Evolutionary conservation across 1,284 basidiomycete species (phyloP).

Genomic region (Microbotryum lychnidis-dioicae): DNA sequence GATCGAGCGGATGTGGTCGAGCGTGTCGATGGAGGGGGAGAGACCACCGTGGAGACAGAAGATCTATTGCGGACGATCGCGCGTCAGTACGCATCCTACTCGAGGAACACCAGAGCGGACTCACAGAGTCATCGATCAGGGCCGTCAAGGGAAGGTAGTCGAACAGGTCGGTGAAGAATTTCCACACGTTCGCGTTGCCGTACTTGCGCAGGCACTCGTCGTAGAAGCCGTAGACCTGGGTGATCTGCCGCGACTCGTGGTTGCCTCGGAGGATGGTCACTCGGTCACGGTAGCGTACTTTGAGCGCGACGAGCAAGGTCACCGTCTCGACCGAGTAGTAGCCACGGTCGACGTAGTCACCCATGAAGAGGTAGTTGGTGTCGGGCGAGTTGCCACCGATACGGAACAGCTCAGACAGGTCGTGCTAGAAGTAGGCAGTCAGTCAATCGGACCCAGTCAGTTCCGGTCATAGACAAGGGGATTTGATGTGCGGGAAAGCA

Average conservation of each 20-base stretch:
- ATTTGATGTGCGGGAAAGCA: neutral
- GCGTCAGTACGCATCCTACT: slow-evolving; percentile 44
- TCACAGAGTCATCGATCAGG: slow-evolving; percentile 93
- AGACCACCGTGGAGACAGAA: slow-evolving; percentile 98
- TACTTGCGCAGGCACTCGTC: slow-evolving; percentile 99
- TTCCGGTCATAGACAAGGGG: neutral
- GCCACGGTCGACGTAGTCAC: slow-evolving; percentile 98
- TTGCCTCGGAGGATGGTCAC: slow-evolving; percentile 97
- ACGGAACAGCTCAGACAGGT: slow-evolving; percentile 96
- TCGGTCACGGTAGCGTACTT: slow-evolving; percentile 95
- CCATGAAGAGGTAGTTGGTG: slow-evolving; percentile 99
- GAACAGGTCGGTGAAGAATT: slow-evolving; percentile 97
- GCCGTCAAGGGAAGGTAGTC: slow-evolving; percentile 96
- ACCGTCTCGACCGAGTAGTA: slow-evolving; percentile 99
- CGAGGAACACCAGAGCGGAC: slow-evolving; percentile 39
- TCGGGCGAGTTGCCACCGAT: slow-evolving; percentile 99
- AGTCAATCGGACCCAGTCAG: neutral
- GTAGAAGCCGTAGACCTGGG: slow-evolving; percentile 99
- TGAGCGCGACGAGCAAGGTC: slow-evolving; percentile 93
- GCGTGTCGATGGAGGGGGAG: slow-evolving; percentile 97
- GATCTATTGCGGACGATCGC: slow-evolving; percentile 55
- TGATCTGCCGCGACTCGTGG: slow-evolving; percentile 98
- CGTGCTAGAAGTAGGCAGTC: slow-evolving; percentile 57
- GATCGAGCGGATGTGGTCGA: slow-evolving; percentile 96
- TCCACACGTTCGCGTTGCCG: slow-evolving; percentile 99